Base-by-base conservation (phyloP, 2,329 filamentous ascomycete genomes). In the Dactylellina cionopaga region DNA sequence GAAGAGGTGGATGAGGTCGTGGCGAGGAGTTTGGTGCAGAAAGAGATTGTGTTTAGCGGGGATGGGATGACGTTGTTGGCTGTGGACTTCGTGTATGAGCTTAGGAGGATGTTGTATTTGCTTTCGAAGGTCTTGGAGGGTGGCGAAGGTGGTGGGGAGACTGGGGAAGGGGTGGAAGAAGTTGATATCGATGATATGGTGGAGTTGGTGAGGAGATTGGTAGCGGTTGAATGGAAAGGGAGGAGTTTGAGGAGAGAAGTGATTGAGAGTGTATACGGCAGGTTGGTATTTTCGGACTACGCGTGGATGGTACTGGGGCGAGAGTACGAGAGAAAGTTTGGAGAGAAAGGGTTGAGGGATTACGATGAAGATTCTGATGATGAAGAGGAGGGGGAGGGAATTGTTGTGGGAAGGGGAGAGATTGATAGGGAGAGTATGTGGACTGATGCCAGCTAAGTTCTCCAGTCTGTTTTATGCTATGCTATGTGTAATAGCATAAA, bases 71-170 rank as follows among this genome's bases (percentile, higher is more conserved):
- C 84, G 0, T 80, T 90, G 5, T 78, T 89, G 11, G 83, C 86
- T 0, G 82, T 89, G 9, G 88, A 90, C 78, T 83, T 86, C 52
- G 79, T 89, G 46, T 90, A 89, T 80, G 87, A 85, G 41, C 86
- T 90, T 80, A 89, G 89, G 78, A 82, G 83, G 47, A 85, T 86
- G 0, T 82, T 90, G 54, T 25, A 39, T 13, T n/a, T 47, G 9
- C 31, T 74, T 24, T 62, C 62, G 13, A 63, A n/a, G 17, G 41
- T n/a, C 10, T 22, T 73, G 37, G 62, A 66, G 22, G 52, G 39
- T n/a, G 54, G 29, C 11, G 31, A 43, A 0, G 51, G 17, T 2
- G 41, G 39, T 27, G 55, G 33, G 24, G 43, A 58, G 4, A 33
- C 19, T n/a, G 56, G 43, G 29, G 56, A 47, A 15, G 55, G 22